A percentile compares a stretch with the other conserved stretches of the same genome.
phyloP scores from a whole-genome alignment of 352 stramenopile genomes.

The Phytopythium delawarense region DNA sequence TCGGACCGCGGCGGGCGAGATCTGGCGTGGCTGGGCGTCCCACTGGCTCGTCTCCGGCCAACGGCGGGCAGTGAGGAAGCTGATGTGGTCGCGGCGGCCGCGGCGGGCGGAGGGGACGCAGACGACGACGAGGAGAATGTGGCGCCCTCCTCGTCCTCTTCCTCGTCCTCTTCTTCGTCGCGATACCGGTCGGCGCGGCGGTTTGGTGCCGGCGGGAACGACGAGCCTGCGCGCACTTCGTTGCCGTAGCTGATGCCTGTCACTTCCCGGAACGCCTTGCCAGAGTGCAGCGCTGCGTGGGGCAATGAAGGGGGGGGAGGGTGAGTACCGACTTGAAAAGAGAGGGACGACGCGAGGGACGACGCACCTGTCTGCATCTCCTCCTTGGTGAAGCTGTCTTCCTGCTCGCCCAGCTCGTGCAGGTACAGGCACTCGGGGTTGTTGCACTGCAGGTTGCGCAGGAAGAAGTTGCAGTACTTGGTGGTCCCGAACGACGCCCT shows the following conservation, averaged over 20 bases:
- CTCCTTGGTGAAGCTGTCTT: constrained; percentile 94
- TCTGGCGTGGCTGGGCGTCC: background rate
- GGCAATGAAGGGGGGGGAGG: background rate
- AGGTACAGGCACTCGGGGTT: constrained; percentile 95
- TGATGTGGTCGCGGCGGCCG: constrained; percentile 1
- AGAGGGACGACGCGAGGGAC: background rate
- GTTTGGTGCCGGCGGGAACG: constrained; percentile 42
- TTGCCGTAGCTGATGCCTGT: constrained; percentile 32
- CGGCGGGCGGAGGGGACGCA: background rate
- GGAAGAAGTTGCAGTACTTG: constrained; percentile 96
- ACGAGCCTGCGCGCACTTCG: constrained; percentile 49
- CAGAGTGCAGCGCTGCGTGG: constrained; percentile 44
- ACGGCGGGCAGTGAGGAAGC: constrained; percentile 1
- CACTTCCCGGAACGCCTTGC: constrained; percentile 71
- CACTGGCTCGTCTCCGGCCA: constrained; percentile 1
- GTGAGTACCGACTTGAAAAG: background rate
- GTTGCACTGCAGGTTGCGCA: constrained; percentile 88
- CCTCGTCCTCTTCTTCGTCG: background rate
- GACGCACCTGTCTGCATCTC: constrained; percentile 84
- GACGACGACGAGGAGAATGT: constrained; percentile 3
- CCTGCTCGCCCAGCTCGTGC: constrained; percentile 89
- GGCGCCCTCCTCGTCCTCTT: constrained; percentile 9
- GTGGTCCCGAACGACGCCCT: constrained; percentile 93
- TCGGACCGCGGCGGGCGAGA: background rate
- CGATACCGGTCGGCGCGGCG: constrained; percentile 3